Evolutionary conservation across 805 yeast genomes (phyloP).

Genomic region (Cephaloascus albidus): DNA sequence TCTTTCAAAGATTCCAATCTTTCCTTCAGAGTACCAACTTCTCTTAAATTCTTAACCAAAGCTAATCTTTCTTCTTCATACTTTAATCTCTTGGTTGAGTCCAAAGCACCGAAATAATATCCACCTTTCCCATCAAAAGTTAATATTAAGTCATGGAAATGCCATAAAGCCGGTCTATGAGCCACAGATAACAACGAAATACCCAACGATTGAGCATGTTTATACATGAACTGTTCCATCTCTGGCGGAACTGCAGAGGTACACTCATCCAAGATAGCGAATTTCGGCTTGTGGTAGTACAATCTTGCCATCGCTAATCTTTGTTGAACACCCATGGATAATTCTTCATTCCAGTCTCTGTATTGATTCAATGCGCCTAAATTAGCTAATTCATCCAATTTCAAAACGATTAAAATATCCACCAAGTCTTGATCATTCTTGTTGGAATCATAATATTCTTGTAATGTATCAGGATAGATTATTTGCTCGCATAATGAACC

Average conservation of each 20-base stretch:
- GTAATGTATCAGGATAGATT: constrained; percentile 72
- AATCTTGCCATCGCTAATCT: constrained; percentile 88
- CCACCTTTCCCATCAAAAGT: constrained; percentile 84
- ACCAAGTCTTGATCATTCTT: constrained; percentile 41
- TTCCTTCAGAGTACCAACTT: constrained; percentile 56
- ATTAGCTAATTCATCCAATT: constrained; percentile 43
- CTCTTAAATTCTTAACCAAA: constrained; percentile 63
- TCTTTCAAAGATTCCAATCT: constrained; percentile 56
- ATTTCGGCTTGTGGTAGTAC: constrained; percentile 84
- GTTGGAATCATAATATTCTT: constrained; percentile 34
- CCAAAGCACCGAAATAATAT: constrained; percentile 49
- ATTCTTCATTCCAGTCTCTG: constrained; percentile 82
- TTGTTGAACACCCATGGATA: constrained; percentile 89
- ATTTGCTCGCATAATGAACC: constrained; percentile 82
- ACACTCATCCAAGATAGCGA: constrained; percentile 93
- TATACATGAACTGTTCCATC: constrained; percentile 83
- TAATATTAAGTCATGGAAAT: constrained; percentile 73
- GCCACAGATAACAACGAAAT: constrained; percentile 86
- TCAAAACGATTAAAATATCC: constrained; percentile 45
- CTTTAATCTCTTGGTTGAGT: constrained; percentile 63
- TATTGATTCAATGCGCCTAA: constrained; percentile 50
- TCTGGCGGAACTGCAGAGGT: constrained; percentile 90
- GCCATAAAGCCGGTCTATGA: constrained; percentile 88
- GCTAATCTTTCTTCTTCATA: constrained; percentile 72
- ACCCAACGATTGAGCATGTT: constrained; percentile 68